Percentiles rank a stretch among this genome's conserved stretches.
phyloP scores from a whole-genome alignment of 345 rosid genomes.

The Litchi chinensis region DNA sequence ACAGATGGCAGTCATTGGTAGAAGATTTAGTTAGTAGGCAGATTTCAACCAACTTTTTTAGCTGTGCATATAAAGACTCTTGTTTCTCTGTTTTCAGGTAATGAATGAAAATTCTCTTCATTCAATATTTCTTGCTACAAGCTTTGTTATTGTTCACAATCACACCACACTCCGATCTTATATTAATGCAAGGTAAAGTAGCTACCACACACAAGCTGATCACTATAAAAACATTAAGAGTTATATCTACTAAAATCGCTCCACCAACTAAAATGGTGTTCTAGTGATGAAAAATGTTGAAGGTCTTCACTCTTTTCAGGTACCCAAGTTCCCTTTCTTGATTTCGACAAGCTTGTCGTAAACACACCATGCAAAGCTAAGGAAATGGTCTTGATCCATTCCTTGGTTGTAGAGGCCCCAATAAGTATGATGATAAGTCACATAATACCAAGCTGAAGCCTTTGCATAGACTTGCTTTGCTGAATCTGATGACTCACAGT shows the following conservation, averaged over 20 bases:
- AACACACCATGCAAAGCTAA: conserved; percentile 53
- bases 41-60: no score
- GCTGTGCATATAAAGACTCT: no score
- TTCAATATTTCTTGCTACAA: no score
- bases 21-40: no score
- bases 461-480: conserved; percentile 31
- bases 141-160: background rate
- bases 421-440: conserved; percentile 43
- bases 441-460: conserved; percentile 58
- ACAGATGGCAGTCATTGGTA: no score
- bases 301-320: background rate
- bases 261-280: background rate
- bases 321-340: conserved; percentile 19
- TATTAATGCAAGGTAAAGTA: background rate
- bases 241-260: background rate
- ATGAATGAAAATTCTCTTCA: no score
- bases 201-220: background rate
- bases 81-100: no score
- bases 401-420: conserved; percentile 45
- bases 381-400: conserved; percentile 37
- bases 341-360: conserved; percentile 39
- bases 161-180: no score
- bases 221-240: background rate
- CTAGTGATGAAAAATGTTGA: background rate
- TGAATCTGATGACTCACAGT: conserved; percentile 16